Evolutionary conservation across 73 alveolate genomes (phyloP).

Genomic region (Blepharisma stoltei): DNA sequence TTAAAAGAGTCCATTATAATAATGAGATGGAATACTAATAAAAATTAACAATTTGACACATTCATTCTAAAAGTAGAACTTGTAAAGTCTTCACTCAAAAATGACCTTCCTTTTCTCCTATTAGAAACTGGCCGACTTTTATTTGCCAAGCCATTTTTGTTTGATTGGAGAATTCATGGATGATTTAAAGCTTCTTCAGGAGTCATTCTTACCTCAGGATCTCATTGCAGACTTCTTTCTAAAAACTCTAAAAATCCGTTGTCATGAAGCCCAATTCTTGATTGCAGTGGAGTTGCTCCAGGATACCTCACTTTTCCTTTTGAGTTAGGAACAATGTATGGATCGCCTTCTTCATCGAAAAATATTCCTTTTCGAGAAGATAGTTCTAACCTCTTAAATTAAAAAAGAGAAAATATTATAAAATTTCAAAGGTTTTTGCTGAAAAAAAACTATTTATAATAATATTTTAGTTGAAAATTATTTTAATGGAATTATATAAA

Average conservation of each 20-base stretch:
- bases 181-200: slow-evolving; percentile 46
- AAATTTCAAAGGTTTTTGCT: too few relatives aligned
- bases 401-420: too few relatives aligned
- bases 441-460: too few relatives aligned
- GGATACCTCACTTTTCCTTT: slow-evolving; percentile 51
- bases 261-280: slow-evolving; percentile 48
- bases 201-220: slow-evolving; percentile 38
- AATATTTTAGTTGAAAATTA: too few relatives aligned
- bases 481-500: too few relatives aligned
- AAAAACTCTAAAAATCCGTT: slow-evolving; percentile 46
- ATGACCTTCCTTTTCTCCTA: too few relatives aligned
- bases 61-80: too few relatives aligned
- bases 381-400: too few relatives aligned
- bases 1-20: not conserved
- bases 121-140: too few relatives aligned
- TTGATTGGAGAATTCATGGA: slow-evolving; percentile 32
- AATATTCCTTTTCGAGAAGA: slow-evolving; percentile 37
- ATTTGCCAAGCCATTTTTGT: too few relatives aligned
- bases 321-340: slow-evolving; percentile 42
- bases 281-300: slow-evolving; percentile 35
- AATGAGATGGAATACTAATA: slow-evolving; percentile 10
- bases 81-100: too few relatives aligned
- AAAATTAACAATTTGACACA: not conserved
- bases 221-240: slow-evolving; percentile 30
- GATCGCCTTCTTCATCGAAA: slow-evolving; percentile 31